Base-by-base conservation (phyloP, 768 basidiomycete species). In the Boletus eberwhitei region DNA sequence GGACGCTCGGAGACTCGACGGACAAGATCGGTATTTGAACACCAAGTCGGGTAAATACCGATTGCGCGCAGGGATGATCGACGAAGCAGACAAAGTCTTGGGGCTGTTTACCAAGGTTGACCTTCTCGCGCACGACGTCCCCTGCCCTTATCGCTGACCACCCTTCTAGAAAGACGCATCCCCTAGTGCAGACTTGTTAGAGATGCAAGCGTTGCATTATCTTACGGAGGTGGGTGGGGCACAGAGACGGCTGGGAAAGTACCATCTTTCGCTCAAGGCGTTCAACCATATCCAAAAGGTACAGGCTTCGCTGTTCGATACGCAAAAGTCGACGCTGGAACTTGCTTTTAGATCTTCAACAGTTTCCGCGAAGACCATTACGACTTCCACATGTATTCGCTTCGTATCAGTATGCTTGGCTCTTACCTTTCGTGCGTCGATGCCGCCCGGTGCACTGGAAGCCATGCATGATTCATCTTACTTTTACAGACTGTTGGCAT, bases 281-380 rank as follows among this genome's bases (percentile, higher is more conserved):
- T 98, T 90, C 64, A 79, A 83, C 53, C 79, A 85, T 29, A 76
- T 95, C 42, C 81, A 84, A 54, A 90, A 85, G 76, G 91, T 91
- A 41, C 40, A 74, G 65, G 32, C 19, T 43, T 54, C 45, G 51
- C 42, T 22, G 22, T 57, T 16, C 22, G 53, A 49, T 29, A 31
- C 32, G 57, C 41, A 39, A 34, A 34, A 31, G 29, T 29, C 36
- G 34, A 43, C 21, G 43, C 44, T 64, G 35, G 21, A 64, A 50
- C 46, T 16, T 48, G 21, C 32, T 46, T 29, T 38, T 55, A 91
- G 90, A 74, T 86, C 16, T 98, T 96, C 69, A 80, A 87, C 50
- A 88, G 89, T 49, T 82, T 90, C 59, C 93, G 97, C 59, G 93
- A 98, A 60, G 95, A 97, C 64, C 94, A 98, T 72, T 98, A 88